A percentile compares a stretch with the other conserved stretches of the same genome.
Evolutionary conservation across 177 flowering plant genomes (phyloP).

Genomic region (Vitis hybrid): DNA sequence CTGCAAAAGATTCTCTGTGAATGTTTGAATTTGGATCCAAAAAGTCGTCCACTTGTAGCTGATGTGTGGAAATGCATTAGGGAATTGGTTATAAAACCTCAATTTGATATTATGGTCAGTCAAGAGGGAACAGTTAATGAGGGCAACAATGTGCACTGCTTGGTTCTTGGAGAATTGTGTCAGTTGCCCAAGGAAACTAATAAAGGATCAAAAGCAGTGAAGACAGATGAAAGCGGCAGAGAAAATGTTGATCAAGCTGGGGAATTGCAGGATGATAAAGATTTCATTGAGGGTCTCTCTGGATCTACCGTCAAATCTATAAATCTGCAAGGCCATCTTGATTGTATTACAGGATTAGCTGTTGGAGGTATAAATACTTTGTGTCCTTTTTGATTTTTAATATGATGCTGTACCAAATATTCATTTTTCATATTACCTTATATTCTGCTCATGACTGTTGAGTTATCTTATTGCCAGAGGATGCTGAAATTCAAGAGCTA

Average conservation of each 20-base stretch:
- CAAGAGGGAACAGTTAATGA: conserved; percentile 9
- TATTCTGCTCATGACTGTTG: no score
- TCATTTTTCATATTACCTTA: no score
- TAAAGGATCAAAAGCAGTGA: conserved; percentile 9
- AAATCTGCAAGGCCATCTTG: conserved; percentile 68
- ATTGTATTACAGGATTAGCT: conserved; percentile 75
- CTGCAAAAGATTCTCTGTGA: conserved; percentile 40
- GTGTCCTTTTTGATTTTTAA: not conserved
- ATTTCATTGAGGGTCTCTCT: conserved; percentile 37
- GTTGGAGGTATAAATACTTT: conserved; percentile 62
- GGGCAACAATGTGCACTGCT: conserved; percentile 25
- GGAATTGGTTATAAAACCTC: conserved; percentile 39
- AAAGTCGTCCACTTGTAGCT: conserved; percentile 44
- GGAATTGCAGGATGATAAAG: conserved; percentile 25
- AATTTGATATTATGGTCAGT: conserved; percentile 26
- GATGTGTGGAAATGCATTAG: conserved; percentile 68
- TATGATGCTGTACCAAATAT: not conserved
- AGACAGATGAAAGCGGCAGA: conserved; percentile 15
- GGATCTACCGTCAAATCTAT: conserved; percentile 37
- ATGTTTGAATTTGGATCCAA: conserved; percentile 55
- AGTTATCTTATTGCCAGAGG: no score
- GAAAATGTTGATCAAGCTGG: conserved; percentile 22
- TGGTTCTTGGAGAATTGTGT: conserved; percentile 61
- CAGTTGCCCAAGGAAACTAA: conserved; percentile 19
- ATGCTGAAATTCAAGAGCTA: no score